Evolutionary conservation across 139 green algal species (phyloP), one percentile per base, ranked within the genome.

Genomic region (Deuterostichococcus epilithicus): DNA sequence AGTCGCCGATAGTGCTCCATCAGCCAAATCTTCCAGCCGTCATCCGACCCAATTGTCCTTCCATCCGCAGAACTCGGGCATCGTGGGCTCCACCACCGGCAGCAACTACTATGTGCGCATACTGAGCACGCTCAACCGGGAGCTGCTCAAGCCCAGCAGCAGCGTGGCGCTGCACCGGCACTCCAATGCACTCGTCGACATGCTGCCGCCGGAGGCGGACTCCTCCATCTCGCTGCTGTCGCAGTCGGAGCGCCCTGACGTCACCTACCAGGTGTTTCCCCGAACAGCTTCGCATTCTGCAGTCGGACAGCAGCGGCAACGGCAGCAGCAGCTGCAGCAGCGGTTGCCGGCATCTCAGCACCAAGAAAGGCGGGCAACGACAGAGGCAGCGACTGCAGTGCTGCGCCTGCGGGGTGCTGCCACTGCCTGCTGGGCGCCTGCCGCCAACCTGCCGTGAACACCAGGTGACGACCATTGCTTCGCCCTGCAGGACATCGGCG

Each of bases 141-240:
- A 99, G 89, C 87, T 99, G 70, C 89, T 99, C 25, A 98, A 98
- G 84, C 96, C 96, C 22, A 94, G 85, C 28, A 87, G 93, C 0
- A 97, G 89, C 10, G 95, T 99, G 25, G 96, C 96, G 1, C 88
- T 99, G 59, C 96, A 99, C 85, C 82, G 94, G 20, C 96, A 99
- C 83, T 97, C 90, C 65, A 99, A 99, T 80, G 94, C 96, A 6
- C 88, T 99, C 34, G 96, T 99, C 38, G 96, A 99, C 86, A 94
- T 99, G 39, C 84, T 99, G 60, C 96, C 96, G 5, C 96, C 96
- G 1, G 96, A 99, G 84, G 96, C 96, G 5, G 96, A 99, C 86
- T 97, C 91, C 30, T 93, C 83, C 81, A 99, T 99, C 73, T 97
- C 91, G 0, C 86, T 99, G 70, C 86, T 99, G 74, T 90, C 78